These are phyloP conservation scores for Xylaria flabelliformis DNA, from an alignment of 495 filamentous ascomycete species.

Conservation along the genomic window DNA sequence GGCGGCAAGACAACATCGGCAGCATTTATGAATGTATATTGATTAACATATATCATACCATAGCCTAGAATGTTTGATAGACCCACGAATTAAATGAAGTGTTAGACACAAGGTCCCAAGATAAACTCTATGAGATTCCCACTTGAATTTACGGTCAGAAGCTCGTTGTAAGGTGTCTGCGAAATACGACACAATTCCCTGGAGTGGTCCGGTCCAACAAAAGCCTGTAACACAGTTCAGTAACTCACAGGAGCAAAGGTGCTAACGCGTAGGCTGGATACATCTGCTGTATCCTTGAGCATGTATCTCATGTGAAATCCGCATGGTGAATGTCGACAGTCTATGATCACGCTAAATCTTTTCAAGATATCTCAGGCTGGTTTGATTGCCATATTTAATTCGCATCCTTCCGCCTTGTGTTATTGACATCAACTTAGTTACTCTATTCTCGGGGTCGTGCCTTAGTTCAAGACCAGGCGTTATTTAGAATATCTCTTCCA, in stretches of 20 bases:
- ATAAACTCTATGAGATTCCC: background rate
- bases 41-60: background rate
- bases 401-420: background rate
- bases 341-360: background rate
- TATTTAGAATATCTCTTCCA: too few species aligned
- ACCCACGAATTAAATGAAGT: background rate
- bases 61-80: background rate
- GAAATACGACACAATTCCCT: background rate
- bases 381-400: background rate
- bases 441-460: background rate
- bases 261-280: background rate
- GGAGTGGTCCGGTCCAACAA: background rate
- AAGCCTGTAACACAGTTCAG: background rate
- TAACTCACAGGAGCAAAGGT: background rate
- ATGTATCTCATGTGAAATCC: background rate
- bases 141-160: too few species aligned
- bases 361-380: background rate
- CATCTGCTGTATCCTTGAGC: background rate
- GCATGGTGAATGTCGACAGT: background rate
- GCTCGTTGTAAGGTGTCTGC: background rate
- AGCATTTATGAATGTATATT: constrained; percentile 1
- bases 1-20: background rate
- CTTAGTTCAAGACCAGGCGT: too few species aligned
- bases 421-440: background rate
- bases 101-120: background rate